Evolutionary conservation across 163 green algal genomes (phyloP).

Genomic region (Scenedesmus sp.): DNA sequence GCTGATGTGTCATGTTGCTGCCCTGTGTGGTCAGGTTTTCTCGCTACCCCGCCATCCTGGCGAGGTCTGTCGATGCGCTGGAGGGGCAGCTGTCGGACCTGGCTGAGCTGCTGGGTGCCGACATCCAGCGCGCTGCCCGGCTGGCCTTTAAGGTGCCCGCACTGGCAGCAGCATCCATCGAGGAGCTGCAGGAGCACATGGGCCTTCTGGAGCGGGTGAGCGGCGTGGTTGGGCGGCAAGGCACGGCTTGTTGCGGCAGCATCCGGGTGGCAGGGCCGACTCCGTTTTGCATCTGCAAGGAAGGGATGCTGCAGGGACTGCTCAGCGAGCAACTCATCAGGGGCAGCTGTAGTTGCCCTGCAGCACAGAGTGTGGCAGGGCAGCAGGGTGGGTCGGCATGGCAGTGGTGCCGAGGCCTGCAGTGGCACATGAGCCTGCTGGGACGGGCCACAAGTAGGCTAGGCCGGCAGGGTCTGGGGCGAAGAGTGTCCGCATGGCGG

Average conservation of each 20-base stretch:
- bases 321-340: too few species aligned
- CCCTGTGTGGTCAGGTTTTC: slow-evolving; percentile 36
- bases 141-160: slow-evolving; percentile 56
- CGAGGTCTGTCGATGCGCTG: slow-evolving; percentile 37
- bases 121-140: slow-evolving; percentile 40
- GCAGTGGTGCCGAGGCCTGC: too few species aligned
- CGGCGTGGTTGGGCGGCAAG: background rate
- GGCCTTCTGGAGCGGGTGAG: slow-evolving; percentile 34
- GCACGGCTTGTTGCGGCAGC: background rate
- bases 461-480: too few species aligned
- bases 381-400: too few species aligned
- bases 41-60: slow-evolving; percentile 43
- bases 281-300: too few species aligned
- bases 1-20: background rate
- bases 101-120: slow-evolving; percentile 34
- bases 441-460: too few species aligned
- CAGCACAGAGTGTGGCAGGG: too few species aligned
- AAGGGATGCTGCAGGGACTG: too few species aligned
- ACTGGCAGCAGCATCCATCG: slow-evolving; percentile 22
- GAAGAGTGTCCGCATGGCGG: too few species aligned
- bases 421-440: too few species aligned
- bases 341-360: too few species aligned
- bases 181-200: slow-evolving; percentile 43
- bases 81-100: slow-evolving; percentile 37
- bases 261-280: background rate